These are phyloP conservation scores for Diaporthe vexans DNA, from an alignment of 2,329 filamentous ascomycete genomes.

Conservation along the genomic window DNA sequence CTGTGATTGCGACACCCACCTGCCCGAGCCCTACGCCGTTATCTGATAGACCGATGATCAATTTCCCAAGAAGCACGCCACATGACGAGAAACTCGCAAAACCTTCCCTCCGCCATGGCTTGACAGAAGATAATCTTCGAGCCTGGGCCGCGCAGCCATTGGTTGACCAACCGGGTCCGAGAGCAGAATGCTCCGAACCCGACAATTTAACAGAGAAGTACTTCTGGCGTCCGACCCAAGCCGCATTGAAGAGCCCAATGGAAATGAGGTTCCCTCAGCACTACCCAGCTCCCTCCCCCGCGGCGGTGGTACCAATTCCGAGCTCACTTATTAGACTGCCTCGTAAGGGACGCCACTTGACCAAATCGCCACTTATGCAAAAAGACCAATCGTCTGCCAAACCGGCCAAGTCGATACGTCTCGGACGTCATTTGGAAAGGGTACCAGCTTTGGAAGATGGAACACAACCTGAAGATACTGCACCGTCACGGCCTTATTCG, in stretches of 20 bases:
- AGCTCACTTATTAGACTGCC: neutral
- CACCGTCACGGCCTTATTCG: conserved; percentile 47
- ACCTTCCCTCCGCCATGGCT: too few relatives aligned
- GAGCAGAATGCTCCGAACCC: too few relatives aligned
- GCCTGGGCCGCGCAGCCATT: too few relatives aligned
- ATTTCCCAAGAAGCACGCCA: neutral
- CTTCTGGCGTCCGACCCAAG: neutral
- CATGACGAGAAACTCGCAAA: too few relatives aligned
- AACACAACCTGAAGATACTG: neutral
- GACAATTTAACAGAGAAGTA: neutral
- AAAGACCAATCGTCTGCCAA: too few relatives aligned
- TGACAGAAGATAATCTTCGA: too few relatives aligned
- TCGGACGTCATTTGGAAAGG: neutral
- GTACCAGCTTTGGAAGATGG: neutral
- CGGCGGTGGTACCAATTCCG: neutral
- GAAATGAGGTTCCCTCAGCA: neutral
- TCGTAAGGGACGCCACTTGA: too few relatives aligned
- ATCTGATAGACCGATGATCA: conserved; percentile 48
- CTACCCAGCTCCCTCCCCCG: neutral
- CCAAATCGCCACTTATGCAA: too few relatives aligned
- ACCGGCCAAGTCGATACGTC: neutral
- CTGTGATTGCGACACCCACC: conserved; percentile 50
- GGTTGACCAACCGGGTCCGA: too few relatives aligned
- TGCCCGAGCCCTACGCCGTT: conserved; percentile 52
- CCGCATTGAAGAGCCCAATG: neutral